Evolutionary conservation across 768 basidiomycete genomes (phyloP), one percentile per base, ranked within the genome.

Genomic region (Scleroderma citrinum): DNA sequence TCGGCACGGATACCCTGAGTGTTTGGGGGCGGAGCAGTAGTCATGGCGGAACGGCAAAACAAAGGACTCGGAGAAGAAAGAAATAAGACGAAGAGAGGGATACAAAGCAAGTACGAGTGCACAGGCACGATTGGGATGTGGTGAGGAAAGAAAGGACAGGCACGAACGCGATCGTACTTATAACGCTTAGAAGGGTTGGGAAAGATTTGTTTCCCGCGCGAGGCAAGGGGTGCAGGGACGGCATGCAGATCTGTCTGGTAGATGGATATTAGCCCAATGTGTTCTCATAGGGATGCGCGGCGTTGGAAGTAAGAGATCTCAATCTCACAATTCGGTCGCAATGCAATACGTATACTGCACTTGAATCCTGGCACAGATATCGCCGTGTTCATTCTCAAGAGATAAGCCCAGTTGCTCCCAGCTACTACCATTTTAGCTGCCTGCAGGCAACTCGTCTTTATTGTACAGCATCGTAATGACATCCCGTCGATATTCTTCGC

Each of bases 1-100:
- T 78, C 66, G 53, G 76, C 75, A 14, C 70, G 66, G 42, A 68
- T 54, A 39, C 65, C 63, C 55, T 59, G 45, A 0, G 49, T 32
- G 7, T 48, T 73, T 51, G 71, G 64, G 46, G 66, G 59, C 57
- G 59, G 56, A 55, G 53, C 56, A 43, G 64, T 60, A 36, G 71
- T 65, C 68, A 76, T 75, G 51, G 58, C 59, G 47, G 40, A 40
- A 21, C 40, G 20, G 42, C 45, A 48, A 42, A 48, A 49, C 48
- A 42, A 46, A 30, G 47, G 23, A 40, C 47, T 37, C 21, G 45
- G 13, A 20, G 7, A 26, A 39, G 16, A 46, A 44, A 31, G 24
- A 48, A 37, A 50, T 36, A 55, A 58, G 52, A 56, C 58, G 59
- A 32, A 48, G 53, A 53, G 42, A 50, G 14, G 16, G 10, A 13